These are phyloP conservation scores for Tuctoria greenei DNA, from an alignment of 176 grass and related monocot genomes.

Conservation along the genomic window DNA sequence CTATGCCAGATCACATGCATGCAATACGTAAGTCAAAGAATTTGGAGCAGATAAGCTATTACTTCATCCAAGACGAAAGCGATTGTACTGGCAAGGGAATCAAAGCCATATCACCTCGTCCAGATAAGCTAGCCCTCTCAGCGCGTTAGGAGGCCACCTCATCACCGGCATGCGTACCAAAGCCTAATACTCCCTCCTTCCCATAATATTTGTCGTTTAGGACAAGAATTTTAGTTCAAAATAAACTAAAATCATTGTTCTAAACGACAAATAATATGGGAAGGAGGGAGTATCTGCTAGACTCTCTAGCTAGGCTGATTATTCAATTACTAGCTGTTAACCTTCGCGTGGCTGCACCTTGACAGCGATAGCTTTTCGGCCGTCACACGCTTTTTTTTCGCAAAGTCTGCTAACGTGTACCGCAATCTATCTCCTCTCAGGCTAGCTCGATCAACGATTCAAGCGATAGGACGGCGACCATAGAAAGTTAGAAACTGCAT, in stretches of 20 bases:
- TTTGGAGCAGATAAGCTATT: background rate
- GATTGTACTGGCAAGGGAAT: background rate
- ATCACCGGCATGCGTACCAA: background rate
- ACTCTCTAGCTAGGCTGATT: background rate
- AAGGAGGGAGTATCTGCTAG: too few relatives aligned
- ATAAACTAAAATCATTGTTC: too few relatives aligned
- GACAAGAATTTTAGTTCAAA: too few relatives aligned
- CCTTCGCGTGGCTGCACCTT: background rate
- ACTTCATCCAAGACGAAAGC: background rate
- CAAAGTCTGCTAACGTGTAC: slow-evolving; percentile 21
- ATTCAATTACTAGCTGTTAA: background rate
- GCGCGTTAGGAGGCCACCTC: background rate
- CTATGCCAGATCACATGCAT: background rate
- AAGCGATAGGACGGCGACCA: background rate
- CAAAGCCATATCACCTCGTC: background rate
- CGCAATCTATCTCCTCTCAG: background rate
- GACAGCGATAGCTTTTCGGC: slow-evolving; percentile 25
- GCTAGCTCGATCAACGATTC: background rate
- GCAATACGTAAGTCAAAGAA: slow-evolving; percentile 14
- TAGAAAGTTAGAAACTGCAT: background rate
- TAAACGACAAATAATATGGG: too few relatives aligned
- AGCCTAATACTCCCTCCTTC: too few relatives aligned
- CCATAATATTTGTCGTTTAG: too few relatives aligned
- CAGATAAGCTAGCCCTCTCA: slow-evolving; percentile 2
- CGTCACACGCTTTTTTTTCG: slow-evolving; percentile 13